Percentiles rank a stretch among this genome's conserved stretches.
Conservation (phyloP, 257 asterid genomes). For the Jacaranda copaia region DNA sequence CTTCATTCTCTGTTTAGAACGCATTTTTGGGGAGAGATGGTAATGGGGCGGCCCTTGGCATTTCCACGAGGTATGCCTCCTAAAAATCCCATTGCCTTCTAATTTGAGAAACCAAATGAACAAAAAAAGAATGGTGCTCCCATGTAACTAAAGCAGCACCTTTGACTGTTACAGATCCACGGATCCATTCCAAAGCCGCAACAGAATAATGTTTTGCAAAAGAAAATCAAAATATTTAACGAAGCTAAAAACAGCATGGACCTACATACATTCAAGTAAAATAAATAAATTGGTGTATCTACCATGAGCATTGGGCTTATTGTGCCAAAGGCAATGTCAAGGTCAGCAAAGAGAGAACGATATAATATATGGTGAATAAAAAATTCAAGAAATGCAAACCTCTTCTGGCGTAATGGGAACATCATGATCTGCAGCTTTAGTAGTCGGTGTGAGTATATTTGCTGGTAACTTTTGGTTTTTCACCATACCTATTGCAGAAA, state of each 20-base stretch:
- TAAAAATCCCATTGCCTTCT: neutral
- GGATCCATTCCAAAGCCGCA: neutral
- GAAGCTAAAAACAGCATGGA: neutral
- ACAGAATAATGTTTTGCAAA: neutral
- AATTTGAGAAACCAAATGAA: neutral
- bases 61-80: neutral
- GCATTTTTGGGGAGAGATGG: neutral
- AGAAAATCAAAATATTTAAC: neutral
- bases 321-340: neutral
- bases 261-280: neutral
- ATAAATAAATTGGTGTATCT: neutral
- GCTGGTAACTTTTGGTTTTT: conserved; percentile 77
- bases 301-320: neutral
- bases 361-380: conserved; percentile 19
- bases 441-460: conserved; percentile 90
- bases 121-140: neutral
- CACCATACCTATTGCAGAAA: conserved; percentile 66
- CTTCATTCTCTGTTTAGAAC: neutral
- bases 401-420: conserved; percentile 89
- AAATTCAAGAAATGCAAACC: conserved; percentile 50
- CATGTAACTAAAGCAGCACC: neutral
- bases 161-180: neutral
- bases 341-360: neutral
- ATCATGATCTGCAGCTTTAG: conserved; percentile 96
- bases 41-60: neutral